These are phyloP conservation scores for Tardiomyces blankii DNA, from an alignment of 1,139 yeast species.

Conservation along the genomic window DNA sequence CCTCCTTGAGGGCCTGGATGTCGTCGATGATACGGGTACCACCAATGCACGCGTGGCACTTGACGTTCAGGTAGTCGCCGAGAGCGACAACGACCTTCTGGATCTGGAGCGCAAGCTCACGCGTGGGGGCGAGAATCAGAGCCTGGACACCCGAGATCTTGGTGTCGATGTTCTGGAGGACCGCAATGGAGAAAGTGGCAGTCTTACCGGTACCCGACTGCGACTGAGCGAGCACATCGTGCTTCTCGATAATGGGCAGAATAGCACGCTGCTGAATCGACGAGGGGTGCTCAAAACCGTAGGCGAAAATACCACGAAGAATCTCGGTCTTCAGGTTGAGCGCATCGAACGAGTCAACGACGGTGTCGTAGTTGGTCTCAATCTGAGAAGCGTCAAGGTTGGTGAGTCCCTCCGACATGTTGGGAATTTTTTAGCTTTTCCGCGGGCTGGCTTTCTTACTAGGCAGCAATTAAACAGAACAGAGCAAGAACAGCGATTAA, in stretches of 20 bases:
- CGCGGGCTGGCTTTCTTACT: no score
- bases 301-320: constrained; percentile 62
- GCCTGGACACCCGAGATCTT: constrained; percentile 44
- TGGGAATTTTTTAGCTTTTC: constrained; percentile 2
- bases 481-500: neutral
- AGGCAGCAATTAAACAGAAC: no score
- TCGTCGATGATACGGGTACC: constrained; percentile 92
- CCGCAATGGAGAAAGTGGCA: constrained; percentile 96
- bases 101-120: constrained; percentile 97
- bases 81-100: constrained; percentile 92
- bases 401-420: constrained; percentile 46
- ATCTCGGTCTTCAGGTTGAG: constrained; percentile 32
- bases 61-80: constrained; percentile 86
- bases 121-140: constrained; percentile 93
- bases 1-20: constrained; percentile 81
- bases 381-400: constrained; percentile 79
- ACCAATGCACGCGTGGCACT: constrained; percentile 98
- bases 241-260: constrained; percentile 89
- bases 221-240: constrained; percentile 97
- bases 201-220: constrained; percentile 99
- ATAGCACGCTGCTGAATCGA: constrained; percentile 99
- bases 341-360: constrained; percentile 54
- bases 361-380: constrained; percentile 96
- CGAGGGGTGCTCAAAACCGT: constrained; percentile 96
- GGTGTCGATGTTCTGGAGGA: constrained; percentile 81